Evolutionary conservation across 192 early-diverging fungal genomes (phyloP).

Genomic region (Endogone sp.): DNA sequence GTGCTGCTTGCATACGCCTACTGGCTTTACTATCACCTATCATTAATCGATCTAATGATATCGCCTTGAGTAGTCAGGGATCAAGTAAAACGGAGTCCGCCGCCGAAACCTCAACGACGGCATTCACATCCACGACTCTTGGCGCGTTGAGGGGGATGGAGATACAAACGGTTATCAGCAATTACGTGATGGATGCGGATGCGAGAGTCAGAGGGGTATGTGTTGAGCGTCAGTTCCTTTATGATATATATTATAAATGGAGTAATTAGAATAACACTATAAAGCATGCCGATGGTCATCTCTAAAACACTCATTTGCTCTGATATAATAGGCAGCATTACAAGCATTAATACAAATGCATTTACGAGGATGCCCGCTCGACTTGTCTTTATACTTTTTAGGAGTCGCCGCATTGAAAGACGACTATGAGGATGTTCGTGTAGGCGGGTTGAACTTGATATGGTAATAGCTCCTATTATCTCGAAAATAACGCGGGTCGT

Average conservation of each 20-base stretch:
- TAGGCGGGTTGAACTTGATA: constrained; percentile 63
- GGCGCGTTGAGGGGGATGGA: constrained; percentile 26
- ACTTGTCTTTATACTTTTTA: constrained; percentile 54
- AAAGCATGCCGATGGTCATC: no score
- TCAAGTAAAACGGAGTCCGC: background rate
- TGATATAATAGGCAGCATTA: constrained; percentile 35
- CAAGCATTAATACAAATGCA: constrained; percentile 45
- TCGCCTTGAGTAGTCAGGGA: background rate
- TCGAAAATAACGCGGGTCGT: background rate
- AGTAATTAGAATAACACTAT: no score
- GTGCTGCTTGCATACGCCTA: constrained; percentile 38
- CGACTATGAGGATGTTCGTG: constrained; percentile 69
- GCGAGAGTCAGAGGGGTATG: constrained; percentile 50
- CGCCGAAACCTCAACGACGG: background rate
- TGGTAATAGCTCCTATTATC: constrained; percentile 33
- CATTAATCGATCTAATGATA: constrained; percentile 6
- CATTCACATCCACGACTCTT: background rate
- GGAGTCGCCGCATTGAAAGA: constrained; percentile 63
- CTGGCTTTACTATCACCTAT: constrained; percentile 38
- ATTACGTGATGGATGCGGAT: constrained; percentile 43
- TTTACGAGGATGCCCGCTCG: constrained; percentile 38
- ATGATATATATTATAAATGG: no score
- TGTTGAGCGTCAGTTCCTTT: no score
- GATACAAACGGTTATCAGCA: constrained; percentile 43
- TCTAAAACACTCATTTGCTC: no score